Percentiles rank a stretch among this genome's conserved stretches.
These are phyloP conservation scores for Guyanaporus albipodus DNA, from an alignment of 768 basidiomycete species.

Conservation along the genomic window DNA sequence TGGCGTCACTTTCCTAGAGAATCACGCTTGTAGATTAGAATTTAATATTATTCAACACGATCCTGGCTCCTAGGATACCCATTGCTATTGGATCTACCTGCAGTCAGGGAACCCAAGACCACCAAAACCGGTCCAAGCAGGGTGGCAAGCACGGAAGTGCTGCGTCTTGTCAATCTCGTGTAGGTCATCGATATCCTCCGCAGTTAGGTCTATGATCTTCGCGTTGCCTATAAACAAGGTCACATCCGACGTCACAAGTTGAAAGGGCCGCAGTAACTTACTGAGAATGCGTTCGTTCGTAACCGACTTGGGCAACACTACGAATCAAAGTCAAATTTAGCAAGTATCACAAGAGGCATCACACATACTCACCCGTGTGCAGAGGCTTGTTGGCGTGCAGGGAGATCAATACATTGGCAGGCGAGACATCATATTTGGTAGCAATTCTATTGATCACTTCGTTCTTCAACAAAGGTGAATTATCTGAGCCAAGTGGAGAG, in stretches of 20 bases:
- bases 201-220: slow-evolving; percentile 56
- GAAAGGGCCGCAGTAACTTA: slow-evolving; percentile 23
- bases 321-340: slow-evolving; percentile 7
- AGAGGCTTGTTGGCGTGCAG: slow-evolving; percentile 66
- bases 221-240: slow-evolving; percentile 43
- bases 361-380: slow-evolving; percentile 40
- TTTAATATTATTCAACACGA: no score
- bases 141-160: slow-evolving; percentile 64
- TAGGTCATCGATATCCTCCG: slow-evolving; percentile 58
- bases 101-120: slow-evolving; percentile 58
- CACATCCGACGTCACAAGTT: neutral
- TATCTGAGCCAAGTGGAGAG: slow-evolving; percentile 72
- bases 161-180: slow-evolving; percentile 54
- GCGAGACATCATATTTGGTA: slow-evolving; percentile 50
- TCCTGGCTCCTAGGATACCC: neutral
- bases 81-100: slow-evolving; percentile 24
- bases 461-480: slow-evolving; percentile 63
- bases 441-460: slow-evolving; percentile 59
- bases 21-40: no score
- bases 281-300: slow-evolving; percentile 59
- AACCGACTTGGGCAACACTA: slow-evolving; percentile 75
- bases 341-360: slow-evolving; percentile 1
- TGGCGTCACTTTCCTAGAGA: neutral
- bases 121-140: slow-evolving; percentile 62
- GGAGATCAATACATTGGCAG: slow-evolving; percentile 67